These are phyloP conservation scores for Suhomyces chickasaworum DNA, from an alignment of 1,139 yeast species.

Conservation along the genomic window DNA sequence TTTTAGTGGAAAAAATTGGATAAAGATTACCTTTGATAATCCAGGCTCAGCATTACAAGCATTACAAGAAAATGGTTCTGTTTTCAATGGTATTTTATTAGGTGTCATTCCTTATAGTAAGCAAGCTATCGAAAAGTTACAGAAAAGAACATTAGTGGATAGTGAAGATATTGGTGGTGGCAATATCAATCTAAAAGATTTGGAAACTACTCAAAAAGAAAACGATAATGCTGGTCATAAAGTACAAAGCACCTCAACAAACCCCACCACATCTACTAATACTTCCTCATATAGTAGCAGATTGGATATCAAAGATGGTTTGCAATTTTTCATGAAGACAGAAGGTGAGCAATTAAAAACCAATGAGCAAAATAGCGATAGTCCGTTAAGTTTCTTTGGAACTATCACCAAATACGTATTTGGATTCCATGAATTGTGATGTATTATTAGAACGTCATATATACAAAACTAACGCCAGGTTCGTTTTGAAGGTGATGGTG, in stretches of 20 bases:
- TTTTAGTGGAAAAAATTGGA: slow-evolving; percentile 86
- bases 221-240: slow-evolving; percentile 1
- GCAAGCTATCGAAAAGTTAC: slow-evolving; percentile 61
- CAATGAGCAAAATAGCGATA: slow-evolving; percentile 21
- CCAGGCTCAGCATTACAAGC: slow-evolving; percentile 81
- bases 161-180: slow-evolving; percentile 61
- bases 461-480: slow-evolving; percentile 8
- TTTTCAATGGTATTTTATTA: slow-evolving; percentile 67
- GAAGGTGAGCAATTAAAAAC: slow-evolving; percentile 18
- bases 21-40: slow-evolving; percentile 78
- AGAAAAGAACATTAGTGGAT: slow-evolving; percentile 53
- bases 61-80: slow-evolving; percentile 74
- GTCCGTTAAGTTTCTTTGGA: slow-evolving; percentile 40
- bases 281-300: slow-evolving; percentile 23
- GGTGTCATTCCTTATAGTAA: slow-evolving; percentile 77
- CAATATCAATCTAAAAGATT: slow-evolving; percentile 15
- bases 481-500: slow-evolving; percentile 14
- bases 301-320: slow-evolving; percentile 46
- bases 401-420: slow-evolving; percentile 41
- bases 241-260: neutral
- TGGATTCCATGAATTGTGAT: slow-evolving; percentile 48
- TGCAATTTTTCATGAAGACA: slow-evolving; percentile 39
- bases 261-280: slow-evolving; percentile 1
- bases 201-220: slow-evolving; percentile 7
- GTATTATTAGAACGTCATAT: neutral